Evolutionary conservation across 352 stramenopile species (phyloP).

Genomic region (Globisporangium apiculatum): DNA sequence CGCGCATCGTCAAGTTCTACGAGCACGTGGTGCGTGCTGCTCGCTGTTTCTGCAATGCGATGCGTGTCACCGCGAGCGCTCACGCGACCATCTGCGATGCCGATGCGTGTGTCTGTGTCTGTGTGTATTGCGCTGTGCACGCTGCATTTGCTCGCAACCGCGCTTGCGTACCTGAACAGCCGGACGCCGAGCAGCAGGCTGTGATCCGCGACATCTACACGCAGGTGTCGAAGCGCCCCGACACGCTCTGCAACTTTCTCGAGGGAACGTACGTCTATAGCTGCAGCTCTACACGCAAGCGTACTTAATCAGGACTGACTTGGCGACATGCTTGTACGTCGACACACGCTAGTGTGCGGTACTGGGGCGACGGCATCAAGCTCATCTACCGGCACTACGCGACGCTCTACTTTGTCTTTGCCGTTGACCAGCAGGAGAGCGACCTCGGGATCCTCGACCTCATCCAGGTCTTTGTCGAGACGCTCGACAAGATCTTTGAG

Average conservation of each 20-base stretch:
- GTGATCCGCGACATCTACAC: conserved; percentile 98
- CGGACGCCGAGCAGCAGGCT: conserved; percentile 94
- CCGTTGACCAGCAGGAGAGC: conserved; percentile 96
- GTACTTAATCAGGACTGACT: no score
- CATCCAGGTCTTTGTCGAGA: conserved; percentile 97
- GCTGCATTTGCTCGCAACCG: neutral
- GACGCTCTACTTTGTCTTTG: conserved; percentile 99
- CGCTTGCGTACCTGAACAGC: conserved; percentile 22
- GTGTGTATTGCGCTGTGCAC: neutral
- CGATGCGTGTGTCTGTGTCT: neutral
- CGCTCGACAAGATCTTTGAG: conserved; percentile 98
- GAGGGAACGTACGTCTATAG: conserved; percentile 85
- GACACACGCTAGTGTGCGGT: conserved; percentile 36
- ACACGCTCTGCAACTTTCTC: conserved; percentile 99
- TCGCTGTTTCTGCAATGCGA: neutral
- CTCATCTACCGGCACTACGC: conserved; percentile 99
- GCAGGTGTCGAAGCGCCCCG: conserved; percentile 96
- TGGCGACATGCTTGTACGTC: neutral
- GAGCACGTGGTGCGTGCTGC: conserved; percentile 90
- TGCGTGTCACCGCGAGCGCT: no score
- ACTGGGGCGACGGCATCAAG: conserved; percentile 97
- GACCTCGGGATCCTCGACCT: conserved; percentile 99
- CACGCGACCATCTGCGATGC: no score
- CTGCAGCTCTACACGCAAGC: neutral
- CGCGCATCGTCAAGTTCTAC: conserved; percentile 98